Evolutionary conservation across 1,284 basidiomycete species (phyloP), one percentile per base, ranked within the genome.

Genomic region (Golubevia pallescens): DNA sequence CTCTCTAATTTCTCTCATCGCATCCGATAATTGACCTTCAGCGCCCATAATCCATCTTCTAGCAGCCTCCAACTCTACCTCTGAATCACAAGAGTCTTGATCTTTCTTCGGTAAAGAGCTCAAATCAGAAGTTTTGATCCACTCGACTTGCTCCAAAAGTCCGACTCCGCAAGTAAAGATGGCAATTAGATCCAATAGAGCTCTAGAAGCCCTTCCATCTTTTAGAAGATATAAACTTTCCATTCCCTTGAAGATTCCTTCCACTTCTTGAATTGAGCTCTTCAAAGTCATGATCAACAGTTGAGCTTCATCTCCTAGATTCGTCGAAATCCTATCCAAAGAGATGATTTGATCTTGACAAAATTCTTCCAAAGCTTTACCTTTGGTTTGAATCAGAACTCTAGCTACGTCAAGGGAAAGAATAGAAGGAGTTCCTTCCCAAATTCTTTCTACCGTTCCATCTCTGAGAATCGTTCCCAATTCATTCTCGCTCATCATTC

Each of bases 351-450:
- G 63, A 64, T 74, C 75, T 28, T 70, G 55, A 56, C 74, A 65
- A 34, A 70, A 73, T 28, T 75, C 71, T 10, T 59, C 3, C 2
- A 78, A 58, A 0, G 75, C 76, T 16, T 51, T n/a, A 20, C 76
- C 76, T 34, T 70, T 68, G 28, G 62, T 60, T 57, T 77, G 70
- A 10, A 68, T 60, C n/a, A 77, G 63, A 1, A 78, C 76, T 21
- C 76, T 64, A 1, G 69, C 60, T 21, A 78, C 66, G 57, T 78
- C 76, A 19, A 77, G 65, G 21, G 65, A 67, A 5, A 78, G 64
- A 21, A 78, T 70, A 23, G 67, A 60, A 0, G 75, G 65, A 0
- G 76, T 78, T 34, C 76, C 76, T 60, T 78, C 76, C 76, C 76
- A 78, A 42, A 78, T 73, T 6, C 75, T 52, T 66, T 77, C 74